Percentiles rank a stretch among this genome's conserved stretches.
Conservation (phyloP, 2,329 filamentous ascomycete genomes). For the Verticillium isaacii region DNA sequence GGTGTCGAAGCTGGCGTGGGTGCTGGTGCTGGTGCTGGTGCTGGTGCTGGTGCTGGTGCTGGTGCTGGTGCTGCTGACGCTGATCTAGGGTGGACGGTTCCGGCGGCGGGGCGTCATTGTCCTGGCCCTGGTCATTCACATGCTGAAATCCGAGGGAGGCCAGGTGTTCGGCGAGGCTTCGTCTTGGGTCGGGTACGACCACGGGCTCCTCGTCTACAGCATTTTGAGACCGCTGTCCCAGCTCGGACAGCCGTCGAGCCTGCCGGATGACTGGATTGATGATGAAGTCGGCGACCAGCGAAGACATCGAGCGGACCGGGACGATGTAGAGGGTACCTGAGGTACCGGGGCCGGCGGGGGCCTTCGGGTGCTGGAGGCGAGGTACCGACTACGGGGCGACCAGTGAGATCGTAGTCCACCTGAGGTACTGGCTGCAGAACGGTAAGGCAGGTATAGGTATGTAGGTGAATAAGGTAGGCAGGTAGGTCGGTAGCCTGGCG, state of each 20-base stretch:
- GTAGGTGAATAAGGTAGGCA: no score
- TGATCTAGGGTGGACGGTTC: neutral
- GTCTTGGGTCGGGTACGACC: neutral
- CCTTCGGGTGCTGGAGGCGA: neutral
- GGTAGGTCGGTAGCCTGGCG: no score
- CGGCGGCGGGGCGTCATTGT: neutral
- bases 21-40: neutral
- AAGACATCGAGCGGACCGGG: slow-evolving; percentile 45
- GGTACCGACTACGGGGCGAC: neutral
- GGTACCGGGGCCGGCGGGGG: neutral
- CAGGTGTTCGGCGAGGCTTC: neutral
- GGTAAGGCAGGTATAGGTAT: no score
- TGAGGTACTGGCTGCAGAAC: no score
- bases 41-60: no score
- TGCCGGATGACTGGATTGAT: slow-evolving; percentile 64
- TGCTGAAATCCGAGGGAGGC: neutral
- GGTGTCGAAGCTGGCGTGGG: neutral
- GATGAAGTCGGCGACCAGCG: slow-evolving; percentile 59
- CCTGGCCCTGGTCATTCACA: neutral
- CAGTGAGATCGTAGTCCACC: no score
- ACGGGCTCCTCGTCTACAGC: neutral
- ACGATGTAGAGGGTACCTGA: neutral
- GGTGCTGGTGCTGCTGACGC: neutral
- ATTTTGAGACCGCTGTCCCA: neutral
- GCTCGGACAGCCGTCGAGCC: slow-evolving; percentile 58